Base-by-base conservation (phyloP, 2,329 filamentous ascomycete genomes). In the Talaromyces piceae region DNA sequence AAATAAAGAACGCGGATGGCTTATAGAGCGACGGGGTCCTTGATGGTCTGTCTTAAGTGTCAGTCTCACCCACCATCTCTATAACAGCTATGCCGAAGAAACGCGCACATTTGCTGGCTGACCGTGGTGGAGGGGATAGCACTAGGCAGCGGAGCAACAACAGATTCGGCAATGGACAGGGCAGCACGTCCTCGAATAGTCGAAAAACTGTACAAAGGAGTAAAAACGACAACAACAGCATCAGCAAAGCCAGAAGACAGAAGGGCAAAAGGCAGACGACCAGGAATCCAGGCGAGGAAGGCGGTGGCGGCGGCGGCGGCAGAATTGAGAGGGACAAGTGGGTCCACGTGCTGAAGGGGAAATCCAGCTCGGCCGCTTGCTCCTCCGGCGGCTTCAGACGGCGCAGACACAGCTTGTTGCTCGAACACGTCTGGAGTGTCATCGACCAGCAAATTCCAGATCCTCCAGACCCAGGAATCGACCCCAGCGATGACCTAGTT, bases 401-500 rank as follows among this genome's bases (percentile, higher is more conserved):
- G 23, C 39, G 39, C 39, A 43, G 39, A 43, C 39, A 25, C 20
- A 43, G 39, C 39, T 43, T 25, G 23, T 43, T 43, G 23, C 22
- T 43, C 4, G 39, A 43, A 16, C 39, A 25, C 8, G 8, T 43
- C 39, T 43, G 39, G 39, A 16, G 4, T 9, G 11, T 26, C 20
- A 43, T 43, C 8, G 39, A 43, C 22, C n/a, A 25, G 20, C 39
- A 43, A 12, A 23, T 43, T 8, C 39, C 39, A 13, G 39, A 43
- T 22, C 39, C 20, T n/a, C 39, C 39, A 12, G 39, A 43, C 23
- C 39, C 39, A 5, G 39, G 43, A 6, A 30, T 30, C 9, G 43
- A 45, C 26, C 26, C 43, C 22, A 45, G 43, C 43, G 45, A 33
- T 31, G 44, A 46, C 27, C 44, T 46, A 46, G 44, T 46, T 20